These are phyloP conservation scores for Clarireedia hainanense DNA, from an alignment of 2,329 filamentous ascomycete genomes.

Conservation along the genomic window DNA sequence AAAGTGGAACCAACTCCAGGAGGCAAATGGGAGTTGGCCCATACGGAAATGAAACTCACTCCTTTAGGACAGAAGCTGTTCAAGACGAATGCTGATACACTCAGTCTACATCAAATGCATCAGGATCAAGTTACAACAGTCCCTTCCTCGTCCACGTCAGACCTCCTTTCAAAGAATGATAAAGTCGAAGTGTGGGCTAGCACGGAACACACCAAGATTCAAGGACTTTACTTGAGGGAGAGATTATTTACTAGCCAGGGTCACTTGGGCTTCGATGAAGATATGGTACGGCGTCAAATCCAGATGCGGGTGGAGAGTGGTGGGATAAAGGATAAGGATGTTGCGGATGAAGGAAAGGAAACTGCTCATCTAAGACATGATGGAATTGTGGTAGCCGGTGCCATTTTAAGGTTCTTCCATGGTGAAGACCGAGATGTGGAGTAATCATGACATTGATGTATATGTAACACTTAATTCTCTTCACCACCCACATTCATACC, in stretches of 20 bases:
- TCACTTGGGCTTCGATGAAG: constrained; percentile 72
- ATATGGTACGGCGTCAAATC: constrained; percentile 57
- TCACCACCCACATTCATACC: too few species aligned
- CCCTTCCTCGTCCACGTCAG: constrained; percentile 44
- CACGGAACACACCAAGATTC: constrained; percentile 60
- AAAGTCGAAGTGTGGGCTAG: constrained; percentile 56
- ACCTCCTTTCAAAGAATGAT: constrained; percentile 14
- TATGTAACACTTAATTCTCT: too few species aligned
- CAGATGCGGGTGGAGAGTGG: constrained; percentile 56
- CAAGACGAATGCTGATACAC: constrained; percentile 36
- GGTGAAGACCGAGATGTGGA: constrained; percentile 13
- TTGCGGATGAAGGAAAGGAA: constrained; percentile 60
- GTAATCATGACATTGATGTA: neutral
- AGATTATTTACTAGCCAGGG: constrained; percentile 72
- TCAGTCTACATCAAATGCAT: constrained; percentile 73
- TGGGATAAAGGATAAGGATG: constrained; percentile 65
- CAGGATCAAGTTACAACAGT: constrained; percentile 54
- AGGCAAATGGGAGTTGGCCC: constrained; percentile 75
- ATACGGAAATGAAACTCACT: constrained; percentile 60
- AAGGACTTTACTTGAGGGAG: constrained; percentile 66
- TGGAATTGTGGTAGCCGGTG: constrained; percentile 63
- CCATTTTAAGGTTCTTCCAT: constrained; percentile 64
- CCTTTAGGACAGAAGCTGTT: constrained; percentile 65
- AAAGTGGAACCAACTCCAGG: constrained; percentile 57
- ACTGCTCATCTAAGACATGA: constrained; percentile 65